Evolutionary conservation across 2,329 filamentous ascomycete genomes (phyloP), one percentile per base, ranked within the genome.

Genomic region (Blastomyces silverae): DNA sequence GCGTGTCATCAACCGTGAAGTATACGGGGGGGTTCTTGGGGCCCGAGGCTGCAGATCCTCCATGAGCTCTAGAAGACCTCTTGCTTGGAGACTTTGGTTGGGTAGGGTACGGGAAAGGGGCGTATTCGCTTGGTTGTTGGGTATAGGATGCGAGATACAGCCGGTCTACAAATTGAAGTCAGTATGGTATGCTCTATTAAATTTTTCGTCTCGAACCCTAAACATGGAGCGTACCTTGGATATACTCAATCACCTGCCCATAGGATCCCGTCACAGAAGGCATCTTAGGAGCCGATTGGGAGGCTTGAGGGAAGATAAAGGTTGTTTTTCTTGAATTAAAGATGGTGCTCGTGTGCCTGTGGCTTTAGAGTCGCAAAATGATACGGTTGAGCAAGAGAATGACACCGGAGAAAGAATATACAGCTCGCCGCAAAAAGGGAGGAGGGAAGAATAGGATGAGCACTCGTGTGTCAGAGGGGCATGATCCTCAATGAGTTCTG

Each of bases 221-320:
- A 61, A 66, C 63, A 64, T n/a, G 65, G 63, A 20, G 80, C 85
- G 73, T 83, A 96, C 92, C 90, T 82, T 92, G 90, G 73, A 97
- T 96, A 79, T 96, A 97, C 82, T 97, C 92, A 75, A 97, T 92
- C 72, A 96, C 87, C 81, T 96, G 91, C 68, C 91, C 92, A 80
- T 90, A 85, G 78, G 87, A 89, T 76, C 84, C 79, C 61, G 81
- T 79, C 72, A 80, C 78, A 71, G 75, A 77, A 71, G 77, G 78
- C 75, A 79, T 79, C 70, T 77, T 85, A 74, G 66, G 70, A 65
- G 58, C 10, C 15, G 58, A 25, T 13, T 34, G 20, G 6, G 2
- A 28, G 39, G 39, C 37, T 59, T 25, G 6, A 20, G 17, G 17
- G 55, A 25, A 5, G 22, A 52, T 28, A 13, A 28, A 25, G 13